Evolutionary conservation across 345 rosid species (phyloP), one percentile per base, ranked within the genome.

Genomic region (Arabis hirsuta): DNA sequence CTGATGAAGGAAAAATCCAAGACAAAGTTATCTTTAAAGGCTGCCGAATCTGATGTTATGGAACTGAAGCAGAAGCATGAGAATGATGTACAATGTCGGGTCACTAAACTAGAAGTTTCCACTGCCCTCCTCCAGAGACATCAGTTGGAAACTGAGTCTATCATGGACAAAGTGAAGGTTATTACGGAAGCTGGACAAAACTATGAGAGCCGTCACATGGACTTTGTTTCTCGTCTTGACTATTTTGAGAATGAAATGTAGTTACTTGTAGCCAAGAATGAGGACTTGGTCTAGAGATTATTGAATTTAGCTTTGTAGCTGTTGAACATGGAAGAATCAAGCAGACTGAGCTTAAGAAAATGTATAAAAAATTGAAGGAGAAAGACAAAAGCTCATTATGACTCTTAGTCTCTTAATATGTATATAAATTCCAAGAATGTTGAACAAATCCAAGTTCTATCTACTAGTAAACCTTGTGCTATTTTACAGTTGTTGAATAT

Each of bases 381-480:
- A 95, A 73, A 88, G 97, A 62, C 99, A 95, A 78, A 95, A 95
- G 80, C 97, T 95, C 50, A 81, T 82, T 90, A 95, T 88, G 99
- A 91, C 96, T 27, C 87, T 95, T 52, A 95, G 90, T 36, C 96
- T 27, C 87, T 95, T 52, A 95, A 91, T 36, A 48, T 70, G 75
- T 69, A 76, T 63, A 76, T 76, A 76, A 29, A 61, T 55, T 36
- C 44, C 32, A 70, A 63, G 60, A 26, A 54, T 76, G 69, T 45
- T 53, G 51, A 53, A 53, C 36, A 54, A 44, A 36, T 61, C 67
- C 56, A 58, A 66, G 41, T 16, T 44, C 36, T 27, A 27, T 44
- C 36, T 27, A 27, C 29, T 3, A 32, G 7, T 32, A 32, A 32
- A 32, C 36, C 29, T 22, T 29, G 32, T 29, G 32, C 3, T 29